Evolutionary conservation across 176 grass and related monocot species (phyloP), one percentile per base, ranked within the genome.

Genomic region (Oryza meyeriana): DNA sequence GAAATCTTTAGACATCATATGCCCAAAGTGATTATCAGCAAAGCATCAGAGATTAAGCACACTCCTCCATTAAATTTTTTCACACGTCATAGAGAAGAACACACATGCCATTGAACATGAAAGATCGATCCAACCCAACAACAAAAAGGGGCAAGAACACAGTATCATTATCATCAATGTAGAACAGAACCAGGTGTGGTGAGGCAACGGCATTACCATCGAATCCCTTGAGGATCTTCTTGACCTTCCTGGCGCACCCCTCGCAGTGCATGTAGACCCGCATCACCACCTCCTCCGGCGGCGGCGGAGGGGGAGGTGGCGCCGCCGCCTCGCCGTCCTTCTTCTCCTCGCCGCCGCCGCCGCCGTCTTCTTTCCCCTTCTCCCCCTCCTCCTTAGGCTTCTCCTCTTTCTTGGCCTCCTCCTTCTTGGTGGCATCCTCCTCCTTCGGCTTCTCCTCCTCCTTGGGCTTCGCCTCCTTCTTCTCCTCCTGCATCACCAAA

Each of bases 241-340:
- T 95, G 73, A 99, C 96, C 52, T 99, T 99, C 69, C 85, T 75
- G 18, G 93, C 91, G 64, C 96, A 99, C 10, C 93, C 96, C 85
- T 99, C 91, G 84, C 96, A 99, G 74, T 99, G 96, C 96, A 95
- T 99, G 96, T 90, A 99, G 40, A 99, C 96, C 20, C 91, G 81
- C 93, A 99, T 95, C 78, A 90, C 91, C n/a, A 99, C 83, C 91
- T 95, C 96, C 87, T 99, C 92, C 79, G 88, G 88, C 65, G 92
- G 92, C 0, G 90, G 92, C 13, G 87, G 87, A 24, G 83, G 35
- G 41, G 74, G 40, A 32, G 71, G 40, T 67, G 77, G 73, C 77
- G 67, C 72, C 18, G 48, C 80, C 35, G 78, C 62, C 40, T 20
- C 79, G 72, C 57, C 44, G 63, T 81, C 47, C 31, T 81, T 85